Evolutionary conservation across 805 yeast species (phyloP).

Genomic region (Candida patagonica): DNA sequence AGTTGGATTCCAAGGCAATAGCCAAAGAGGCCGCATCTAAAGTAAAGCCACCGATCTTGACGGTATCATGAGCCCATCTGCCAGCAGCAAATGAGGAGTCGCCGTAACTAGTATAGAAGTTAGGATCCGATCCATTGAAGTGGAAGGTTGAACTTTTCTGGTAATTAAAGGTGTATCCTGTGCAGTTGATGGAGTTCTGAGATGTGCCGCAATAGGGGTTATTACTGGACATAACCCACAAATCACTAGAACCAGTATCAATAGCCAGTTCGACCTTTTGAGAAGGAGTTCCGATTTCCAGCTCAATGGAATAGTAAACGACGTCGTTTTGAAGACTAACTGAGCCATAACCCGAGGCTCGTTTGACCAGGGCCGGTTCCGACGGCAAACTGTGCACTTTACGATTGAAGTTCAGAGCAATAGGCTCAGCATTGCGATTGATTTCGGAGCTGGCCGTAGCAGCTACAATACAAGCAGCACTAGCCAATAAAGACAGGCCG

Average conservation of each 20-base stretch:
- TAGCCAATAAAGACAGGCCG: too few relatives aligned
- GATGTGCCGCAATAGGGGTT: slow-evolving; percentile 36
- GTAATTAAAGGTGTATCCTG: slow-evolving; percentile 26
- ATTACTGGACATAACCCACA: slow-evolving; percentile 42
- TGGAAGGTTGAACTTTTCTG: slow-evolving; percentile 24
- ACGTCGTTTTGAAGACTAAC: slow-evolving; percentile 23
- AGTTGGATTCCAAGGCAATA: slow-evolving; percentile 55
- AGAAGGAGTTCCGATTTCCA: slow-evolving; percentile 45
- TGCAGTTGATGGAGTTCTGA: slow-evolving; percentile 15
- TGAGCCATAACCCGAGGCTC: slow-evolving; percentile 8
- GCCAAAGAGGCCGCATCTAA: slow-evolving; percentile 58
- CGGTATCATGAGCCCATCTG: slow-evolving; percentile 53
- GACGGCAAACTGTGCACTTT: too few relatives aligned
- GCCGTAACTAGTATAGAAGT: slow-evolving; percentile 26
- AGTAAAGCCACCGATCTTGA: slow-evolving; percentile 40
- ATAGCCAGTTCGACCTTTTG: slow-evolving; percentile 46
- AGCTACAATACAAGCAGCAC: too few relatives aligned
- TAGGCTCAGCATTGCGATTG: too few relatives aligned
- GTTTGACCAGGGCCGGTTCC: too few relatives aligned
- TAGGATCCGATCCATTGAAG: slow-evolving; percentile 9
- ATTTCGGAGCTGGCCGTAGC: too few relatives aligned
- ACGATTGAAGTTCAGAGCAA: too few relatives aligned
- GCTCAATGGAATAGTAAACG: slow-evolving; percentile 23
- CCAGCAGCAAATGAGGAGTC: slow-evolving; percentile 47
- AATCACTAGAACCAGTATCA: slow-evolving; percentile 72